Evolutionary conservation across 2,329 filamentous ascomycete species (phyloP), one percentile per base, ranked within the genome.

Genomic region (Colletotrichum tamarilloi): DNA sequence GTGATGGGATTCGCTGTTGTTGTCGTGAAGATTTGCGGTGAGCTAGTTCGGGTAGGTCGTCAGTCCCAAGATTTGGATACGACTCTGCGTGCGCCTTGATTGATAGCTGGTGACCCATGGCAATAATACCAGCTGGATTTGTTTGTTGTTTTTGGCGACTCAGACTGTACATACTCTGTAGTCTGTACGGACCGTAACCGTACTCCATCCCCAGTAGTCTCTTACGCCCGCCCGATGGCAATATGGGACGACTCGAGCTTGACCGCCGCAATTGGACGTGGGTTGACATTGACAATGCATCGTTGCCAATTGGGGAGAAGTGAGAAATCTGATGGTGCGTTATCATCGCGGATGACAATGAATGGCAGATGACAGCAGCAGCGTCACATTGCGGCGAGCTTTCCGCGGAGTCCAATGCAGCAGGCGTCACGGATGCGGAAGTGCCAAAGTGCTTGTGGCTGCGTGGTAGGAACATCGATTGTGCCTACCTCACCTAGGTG

Each of bases 21-120:
- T 5, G 49, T 38, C 11, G 30, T 56, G 5, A 67, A 57, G 63
- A 72, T 68, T 53, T 65, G 58, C 65, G 69, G 65, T 72, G 65
- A 72, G 57, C 62, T 55, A 59, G 46, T 46, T 5, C 32, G 30
- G n/a, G 35, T 59, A 30, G 67, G 11, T 65, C 14, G 30, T 49
- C 22, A n/a, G 30, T 32, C n/a, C 14, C 46, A 22, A 30, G 24
- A 62, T 24, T 55, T 12, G 24, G 26, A 62, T 62, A 24, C 42
- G 19, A 32, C 59, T 49, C 26, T 62, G 59, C 35, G 30, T 63
- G 62, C 28, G 62, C 62, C 46, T 53, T 53, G 57, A 49, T 35
- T 16, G 22, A 38, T 49, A 49, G 42, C 7, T 49, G 19, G n/a
- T 55, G 19, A 30, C 19, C 22, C 28, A 32, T 63, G 60, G 35